Conservation (phyloP, 2,329 filamentous ascomycete genomes). For the Fusarium guadeloupense region DNA sequence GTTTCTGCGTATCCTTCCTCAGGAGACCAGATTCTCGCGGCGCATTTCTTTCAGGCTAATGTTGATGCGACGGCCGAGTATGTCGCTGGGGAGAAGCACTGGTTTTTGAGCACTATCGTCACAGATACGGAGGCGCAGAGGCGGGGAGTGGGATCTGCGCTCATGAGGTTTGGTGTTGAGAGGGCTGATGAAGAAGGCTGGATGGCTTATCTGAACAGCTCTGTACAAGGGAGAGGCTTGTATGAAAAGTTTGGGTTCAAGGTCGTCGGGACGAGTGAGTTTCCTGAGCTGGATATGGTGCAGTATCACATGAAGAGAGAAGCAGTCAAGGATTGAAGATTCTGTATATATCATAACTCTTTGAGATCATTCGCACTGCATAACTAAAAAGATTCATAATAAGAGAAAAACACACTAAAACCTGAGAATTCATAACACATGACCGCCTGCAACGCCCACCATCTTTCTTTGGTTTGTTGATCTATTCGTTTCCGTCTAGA, state of each 20-base stretch:
- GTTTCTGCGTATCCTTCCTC: slow-evolving; percentile 37
- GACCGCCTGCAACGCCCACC: slow-evolving; percentile 34
- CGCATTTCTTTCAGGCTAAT: slow-evolving; percentile 53
- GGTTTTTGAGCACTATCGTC: slow-evolving; percentile 49
- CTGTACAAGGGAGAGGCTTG: slow-evolving; percentile 37
- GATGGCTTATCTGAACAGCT: slow-evolving; percentile 44
- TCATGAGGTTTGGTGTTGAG: slow-evolving; percentile 48
- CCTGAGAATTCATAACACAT: slow-evolving; percentile 20
- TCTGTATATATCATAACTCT: background rate
- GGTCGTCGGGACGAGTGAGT: slow-evolving; percentile 31
- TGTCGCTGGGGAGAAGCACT: slow-evolving; percentile 41
- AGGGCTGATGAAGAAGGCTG: slow-evolving; percentile 44
- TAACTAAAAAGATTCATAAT: slow-evolving; percentile 29
- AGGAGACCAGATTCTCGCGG: slow-evolving; percentile 47
- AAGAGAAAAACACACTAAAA: slow-evolving; percentile 28
- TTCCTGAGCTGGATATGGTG: slow-evolving; percentile 34
- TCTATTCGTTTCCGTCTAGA: slow-evolving; percentile 31
- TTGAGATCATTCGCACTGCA: slow-evolving; percentile 21
- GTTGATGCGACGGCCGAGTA: slow-evolving; percentile 34
- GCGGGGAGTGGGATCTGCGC: slow-evolving; percentile 46
- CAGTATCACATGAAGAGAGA: slow-evolving; percentile 47
- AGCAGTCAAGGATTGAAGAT: background rate
- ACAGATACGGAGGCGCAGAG: slow-evolving; percentile 46
- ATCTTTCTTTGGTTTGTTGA: slow-evolving; percentile 16
- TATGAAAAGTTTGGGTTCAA: slow-evolving; percentile 46